These are phyloP conservation scores for Mediolabrus comicus DNA, from an alignment of 108 stramenopile species.

Conservation along the genomic window DNA sequence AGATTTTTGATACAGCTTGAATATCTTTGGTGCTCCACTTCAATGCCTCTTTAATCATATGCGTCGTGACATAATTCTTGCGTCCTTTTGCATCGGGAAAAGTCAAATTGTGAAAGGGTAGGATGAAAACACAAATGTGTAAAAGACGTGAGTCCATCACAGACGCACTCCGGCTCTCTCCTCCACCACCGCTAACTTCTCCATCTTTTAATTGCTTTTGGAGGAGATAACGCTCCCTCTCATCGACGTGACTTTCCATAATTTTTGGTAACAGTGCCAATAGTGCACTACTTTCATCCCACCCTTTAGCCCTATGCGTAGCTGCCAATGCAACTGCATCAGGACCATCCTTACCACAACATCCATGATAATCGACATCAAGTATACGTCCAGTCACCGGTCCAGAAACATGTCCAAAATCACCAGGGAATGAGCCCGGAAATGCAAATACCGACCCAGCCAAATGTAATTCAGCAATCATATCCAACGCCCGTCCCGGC, in stretches of 20 bases:
- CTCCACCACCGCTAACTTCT: background rate
- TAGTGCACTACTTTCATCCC: conserved; percentile 44
- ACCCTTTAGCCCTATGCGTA: conserved; percentile 34
- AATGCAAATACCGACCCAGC: conserved; percentile 70
- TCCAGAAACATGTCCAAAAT: conserved; percentile 23
- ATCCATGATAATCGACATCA: conserved; percentile 31
- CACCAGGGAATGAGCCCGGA: conserved; percentile 55
- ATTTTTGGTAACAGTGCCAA: conserved; percentile 31
- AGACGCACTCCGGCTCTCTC: conserved; percentile 1
- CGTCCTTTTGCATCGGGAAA: conserved; percentile 62
- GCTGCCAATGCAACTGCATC: conserved; percentile 36
- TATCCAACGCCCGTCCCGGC: conserved; percentile 59
- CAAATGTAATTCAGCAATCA: conserved; percentile 68
- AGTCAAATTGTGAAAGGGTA: conserved; percentile 63
- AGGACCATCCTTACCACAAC: conserved; percentile 25
- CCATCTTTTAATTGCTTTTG: background rate
- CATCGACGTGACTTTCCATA: conserved; percentile 32
- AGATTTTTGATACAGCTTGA: conserved; percentile 43
- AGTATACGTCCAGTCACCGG: conserved; percentile 43
- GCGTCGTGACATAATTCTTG: conserved; percentile 46
- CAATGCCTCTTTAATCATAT: conserved; percentile 78
- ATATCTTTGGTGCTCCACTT: conserved; percentile 78
- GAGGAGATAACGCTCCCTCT: conserved; percentile 11
- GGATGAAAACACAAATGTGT: conserved; percentile 60
- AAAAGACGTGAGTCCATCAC: conserved; percentile 54